Evolutionary conservation across 2,329 filamentous ascomycete genomes (phyloP).

Genomic region (Dothideomycetes sp.): DNA sequence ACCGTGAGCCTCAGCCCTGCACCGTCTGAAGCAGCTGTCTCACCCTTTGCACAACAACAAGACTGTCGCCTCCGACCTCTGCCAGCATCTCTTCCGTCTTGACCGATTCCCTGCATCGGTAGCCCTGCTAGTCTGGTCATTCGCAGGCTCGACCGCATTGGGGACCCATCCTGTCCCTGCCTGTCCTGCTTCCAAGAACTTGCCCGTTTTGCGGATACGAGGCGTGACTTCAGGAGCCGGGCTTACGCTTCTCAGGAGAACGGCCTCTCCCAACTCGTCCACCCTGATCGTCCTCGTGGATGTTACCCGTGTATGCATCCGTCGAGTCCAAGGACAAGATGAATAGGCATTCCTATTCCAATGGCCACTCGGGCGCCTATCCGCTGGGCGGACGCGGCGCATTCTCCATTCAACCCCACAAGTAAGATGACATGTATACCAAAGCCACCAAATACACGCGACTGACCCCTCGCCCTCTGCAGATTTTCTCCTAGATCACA

Average conservation of each 20-base stretch:
- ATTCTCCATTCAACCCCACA: constrained; percentile 13
- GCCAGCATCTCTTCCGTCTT: background rate
- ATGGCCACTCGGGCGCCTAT: constrained; percentile 11
- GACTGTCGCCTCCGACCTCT: background rate
- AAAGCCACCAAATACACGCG: background rate
- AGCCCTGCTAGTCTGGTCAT: too few relatives aligned
- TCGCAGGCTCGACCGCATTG: too few relatives aligned
- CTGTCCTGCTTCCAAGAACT: too few relatives aligned
- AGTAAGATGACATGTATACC: constrained; percentile 4
- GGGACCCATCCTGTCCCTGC: too few relatives aligned
- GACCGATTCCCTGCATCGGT: too few relatives aligned
- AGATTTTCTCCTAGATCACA: constrained; percentile 81
- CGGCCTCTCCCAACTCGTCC: background rate
- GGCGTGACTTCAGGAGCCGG: background rate
- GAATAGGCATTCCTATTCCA: constrained; percentile 11
- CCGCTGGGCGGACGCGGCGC: constrained; percentile 10
- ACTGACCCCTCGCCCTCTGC: constrained; percentile 6
- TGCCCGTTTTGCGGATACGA: too few relatives aligned
- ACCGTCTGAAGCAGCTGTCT: background rate
- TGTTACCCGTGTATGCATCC: constrained; percentile 8
- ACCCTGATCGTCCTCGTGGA: background rate
- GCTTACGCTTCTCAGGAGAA: background rate
- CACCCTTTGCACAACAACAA: background rate
- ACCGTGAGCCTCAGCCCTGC: background rate
- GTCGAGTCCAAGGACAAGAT: constrained; percentile 4